phyloP scores from a whole-genome alignment of 2,329 filamentous ascomycete genomes.

The Thelonectria discophora region DNA sequence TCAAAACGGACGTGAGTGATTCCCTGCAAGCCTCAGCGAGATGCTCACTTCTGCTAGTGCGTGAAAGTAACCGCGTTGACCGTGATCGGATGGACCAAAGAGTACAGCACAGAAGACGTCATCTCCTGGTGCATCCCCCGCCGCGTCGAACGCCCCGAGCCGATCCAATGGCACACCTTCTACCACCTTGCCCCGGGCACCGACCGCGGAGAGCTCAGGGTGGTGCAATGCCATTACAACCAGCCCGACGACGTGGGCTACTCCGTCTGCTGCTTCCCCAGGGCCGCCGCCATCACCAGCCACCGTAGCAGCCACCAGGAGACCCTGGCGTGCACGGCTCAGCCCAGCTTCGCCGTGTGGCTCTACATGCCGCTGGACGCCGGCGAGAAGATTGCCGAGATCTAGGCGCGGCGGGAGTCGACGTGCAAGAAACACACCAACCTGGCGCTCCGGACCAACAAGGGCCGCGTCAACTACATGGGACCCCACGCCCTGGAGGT shows the following conservation, averaged over 20 bases:
- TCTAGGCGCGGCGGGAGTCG: not conserved
- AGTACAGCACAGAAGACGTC: no score
- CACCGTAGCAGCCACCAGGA: not conserved
- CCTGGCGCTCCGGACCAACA: conserved; percentile 2
- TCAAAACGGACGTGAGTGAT: not conserved
- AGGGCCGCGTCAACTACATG: conserved; percentile 2
- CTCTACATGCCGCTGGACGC: conserved; percentile 2
- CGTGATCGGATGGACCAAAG: not conserved
- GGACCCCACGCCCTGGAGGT: not conserved
- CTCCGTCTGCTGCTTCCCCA: conserved; percentile 10
- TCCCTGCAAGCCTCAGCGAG: not conserved
- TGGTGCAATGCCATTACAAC: no score
- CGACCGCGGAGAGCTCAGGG: no score
- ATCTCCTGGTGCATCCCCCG: no score
- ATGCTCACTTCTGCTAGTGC: not conserved
- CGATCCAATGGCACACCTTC: no score
- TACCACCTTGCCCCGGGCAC: no score
- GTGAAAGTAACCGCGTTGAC: not conserved
- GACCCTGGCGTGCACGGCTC: not conserved
- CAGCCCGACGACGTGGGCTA: not conserved
- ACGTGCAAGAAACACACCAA: not conserved
- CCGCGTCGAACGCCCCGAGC: no score
- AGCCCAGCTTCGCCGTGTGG: not conserved
- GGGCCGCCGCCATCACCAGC: not conserved
- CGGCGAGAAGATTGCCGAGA: not conserved